Conservation (phyloP, 345 rosid species). For the Clausena lansium region DNA sequence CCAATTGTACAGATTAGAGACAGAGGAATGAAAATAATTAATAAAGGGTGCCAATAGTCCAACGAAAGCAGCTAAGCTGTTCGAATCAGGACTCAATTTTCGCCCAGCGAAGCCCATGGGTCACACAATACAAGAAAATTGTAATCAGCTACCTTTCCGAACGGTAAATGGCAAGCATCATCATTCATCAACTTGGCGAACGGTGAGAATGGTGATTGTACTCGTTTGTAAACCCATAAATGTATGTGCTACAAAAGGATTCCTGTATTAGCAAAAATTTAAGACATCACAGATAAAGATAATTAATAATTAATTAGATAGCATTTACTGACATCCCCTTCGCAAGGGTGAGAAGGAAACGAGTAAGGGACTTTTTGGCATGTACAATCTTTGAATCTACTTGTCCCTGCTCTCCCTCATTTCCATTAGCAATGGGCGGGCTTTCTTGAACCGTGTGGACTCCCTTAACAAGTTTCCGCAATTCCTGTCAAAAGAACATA, state of each 20-base stretch:
- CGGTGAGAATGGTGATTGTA: neutral
- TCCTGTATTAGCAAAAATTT: neutral
- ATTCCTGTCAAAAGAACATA: slow-evolving; percentile 41
- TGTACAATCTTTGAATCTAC: slow-evolving; percentile 28
- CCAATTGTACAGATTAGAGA: too few relatives aligned
- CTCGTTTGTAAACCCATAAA: neutral
- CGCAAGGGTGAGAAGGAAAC: slow-evolving; percentile 52
- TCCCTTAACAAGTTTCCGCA: slow-evolving; percentile 70
- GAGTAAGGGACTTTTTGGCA: slow-evolving; percentile 55
- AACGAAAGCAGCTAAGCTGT: neutral
- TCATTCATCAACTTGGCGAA: neutral
- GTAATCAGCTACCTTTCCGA: neutral
- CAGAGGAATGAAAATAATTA: too few relatives aligned
- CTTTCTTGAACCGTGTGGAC: slow-evolving; percentile 52
- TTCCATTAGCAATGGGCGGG: slow-evolving; percentile 30
- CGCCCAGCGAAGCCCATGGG: neutral
- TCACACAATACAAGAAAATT: neutral
- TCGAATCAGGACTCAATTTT: neutral
- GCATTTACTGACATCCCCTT: slow-evolving; percentile 41
- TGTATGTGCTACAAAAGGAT: neutral
- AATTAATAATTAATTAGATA: neutral
- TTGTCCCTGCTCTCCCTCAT: slow-evolving; percentile 30
- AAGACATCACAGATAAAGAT: neutral
- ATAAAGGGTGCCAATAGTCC: neutral
- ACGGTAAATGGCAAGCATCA: neutral